Base-by-base conservation (phyloP, 345 rosid species). In the Citrus sp. region DNA sequence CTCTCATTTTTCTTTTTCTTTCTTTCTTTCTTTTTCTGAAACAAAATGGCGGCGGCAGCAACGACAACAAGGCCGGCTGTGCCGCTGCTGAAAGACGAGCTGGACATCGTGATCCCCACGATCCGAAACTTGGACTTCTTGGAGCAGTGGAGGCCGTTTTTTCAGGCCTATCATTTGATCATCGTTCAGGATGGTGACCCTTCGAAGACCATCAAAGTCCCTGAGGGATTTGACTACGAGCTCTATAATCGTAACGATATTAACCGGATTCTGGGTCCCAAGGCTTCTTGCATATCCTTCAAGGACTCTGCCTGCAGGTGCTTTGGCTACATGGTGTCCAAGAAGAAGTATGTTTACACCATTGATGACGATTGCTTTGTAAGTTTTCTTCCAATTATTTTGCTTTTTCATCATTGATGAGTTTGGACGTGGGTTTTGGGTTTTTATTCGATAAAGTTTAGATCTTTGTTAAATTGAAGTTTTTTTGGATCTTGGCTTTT, bases 341-440 rank as follows among this genome's bases (percentile, higher is more conserved):
- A 93, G 82, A 93, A 91, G 89, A 93, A 93, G 85, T 93, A 93
- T 78, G 82, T 93, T 84, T 93, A 79, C 84, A 93, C 98, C 77
- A 93, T 93, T 78, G 98, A 93, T 69, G 98, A 93, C 80, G 98
- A 93, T 78, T 93, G 98, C 88, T 93, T 92, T 82, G 98, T 93
- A 85, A 90, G 96, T 86, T 5, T 24, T 30, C 58, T 66, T 34
- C 5, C 70, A 9, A 2, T 68, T 61, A 10, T 65, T 42, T n/a
- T 72, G n/a, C 1, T 40, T 40, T 40, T 28, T 5, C 14, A 2
- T 3, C 14, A 2, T 3, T 65, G 76, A 80, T 64, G 27, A 12
- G 56, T 60, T 69, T 46, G 42, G 42, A 18, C 35, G 32, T 58
- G 8, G 30, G 28, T 58, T 54, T 42, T 37, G 56, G 8, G 4